Base-by-base conservation (phyloP, 495 filamentous ascomycete genomes). In the Pyronema omphalodes region DNA sequence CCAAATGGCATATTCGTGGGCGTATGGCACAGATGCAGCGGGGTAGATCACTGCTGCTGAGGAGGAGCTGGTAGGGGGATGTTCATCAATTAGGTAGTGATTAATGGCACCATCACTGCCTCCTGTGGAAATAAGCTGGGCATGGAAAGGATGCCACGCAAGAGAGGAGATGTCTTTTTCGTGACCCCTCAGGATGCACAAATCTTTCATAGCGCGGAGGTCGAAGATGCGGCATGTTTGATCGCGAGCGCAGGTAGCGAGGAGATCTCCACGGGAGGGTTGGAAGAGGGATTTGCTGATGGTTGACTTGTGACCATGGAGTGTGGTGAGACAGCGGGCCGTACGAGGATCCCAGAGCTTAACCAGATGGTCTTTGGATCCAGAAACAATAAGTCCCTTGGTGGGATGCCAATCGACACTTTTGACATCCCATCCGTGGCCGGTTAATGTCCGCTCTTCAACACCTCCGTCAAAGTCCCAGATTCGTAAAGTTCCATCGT, bases 291-390 rank as follows among this genome's bases (percentile, higher is more conserved):
- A 88, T 62, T 86, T 86, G 1, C 86, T 86, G 47, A 98, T 86
- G 11, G 85, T 89, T 60, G 94, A 95, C 63, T 98, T 96, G 68
- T 96, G 91, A n/a, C 85, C 88, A 67, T 93, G 88, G 9, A 98
- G 77, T 0, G 89, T 96, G 1, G 88, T 95, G 59, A 98, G 70
- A 60, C 86, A 94, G 14, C 86, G 77, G 8, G 85, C 80, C 7
- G 83, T 93, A 48, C 91, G 76, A 17, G 91, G 91, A 66, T 98
- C 91, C 91, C 91, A 98, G 49, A 98, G 78, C 64, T 96, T 96
- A 59, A 98, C 87, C 41, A 88, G 72, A 69, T 95, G 89, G 61
- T 98, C 91, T 67, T 98, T 98, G 6, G 89, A 95, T 19, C 91
- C 91, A 3, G 91, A 96, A 37, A 94, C 91, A 41, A 98, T 74